A percentile compares a stretch with the other conserved stretches of the same genome.
These are phyloP conservation scores for Didymella glomerata DNA, from an alignment of 2,329 filamentous ascomycete species.

Conservation along the genomic window DNA sequence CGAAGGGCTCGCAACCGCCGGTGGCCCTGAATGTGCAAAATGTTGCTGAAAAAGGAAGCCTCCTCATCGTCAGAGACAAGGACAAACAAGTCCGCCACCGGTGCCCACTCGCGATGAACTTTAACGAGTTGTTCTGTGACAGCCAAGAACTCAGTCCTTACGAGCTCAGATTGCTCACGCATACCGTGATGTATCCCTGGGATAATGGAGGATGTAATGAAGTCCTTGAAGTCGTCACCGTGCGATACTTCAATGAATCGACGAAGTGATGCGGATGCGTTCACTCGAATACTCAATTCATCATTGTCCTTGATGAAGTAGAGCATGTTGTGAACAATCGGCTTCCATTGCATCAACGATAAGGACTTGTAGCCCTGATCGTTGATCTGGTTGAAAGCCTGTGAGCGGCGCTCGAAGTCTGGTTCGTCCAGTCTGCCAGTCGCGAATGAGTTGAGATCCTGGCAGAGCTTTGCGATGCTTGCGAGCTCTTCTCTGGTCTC, in stretches of 20 bases:
- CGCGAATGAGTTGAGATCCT: constrained; percentile 81
- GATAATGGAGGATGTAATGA: constrained; percentile 72
- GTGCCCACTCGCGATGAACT: constrained; percentile 72
- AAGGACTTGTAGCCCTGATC: constrained; percentile 67
- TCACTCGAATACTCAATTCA: constrained; percentile 84
- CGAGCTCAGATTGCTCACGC: constrained; percentile 80
- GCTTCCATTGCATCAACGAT: constrained; percentile 80
- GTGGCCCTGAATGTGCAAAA: constrained; percentile 88
- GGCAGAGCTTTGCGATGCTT: constrained; percentile 74
- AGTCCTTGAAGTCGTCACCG: constrained; percentile 61
- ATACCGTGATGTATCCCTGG: constrained; percentile 80
- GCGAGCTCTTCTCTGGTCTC: constrained; percentile 67
- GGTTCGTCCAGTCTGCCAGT: constrained; percentile 79
- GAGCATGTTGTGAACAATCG: constrained; percentile 86
- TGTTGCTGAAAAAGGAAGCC: constrained; percentile 89
- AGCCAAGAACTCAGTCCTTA: constrained; percentile 81
- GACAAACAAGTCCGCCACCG: constrained; percentile 75
- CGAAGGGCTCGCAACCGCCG: constrained; percentile 85
- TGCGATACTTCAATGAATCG: constrained; percentile 72
- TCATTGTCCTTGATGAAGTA: constrained; percentile 87
- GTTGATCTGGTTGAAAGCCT: constrained; percentile 78
- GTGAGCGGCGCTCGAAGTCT: constrained; percentile 83
- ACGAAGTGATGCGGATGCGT: constrained; percentile 81
- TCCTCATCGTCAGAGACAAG: constrained; percentile 79
- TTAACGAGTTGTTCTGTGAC: constrained; percentile 82